These are phyloP conservation scores for Fusarium siculi DNA, from an alignment of 2,329 filamentous ascomycete species.

Conservation along the genomic window DNA sequence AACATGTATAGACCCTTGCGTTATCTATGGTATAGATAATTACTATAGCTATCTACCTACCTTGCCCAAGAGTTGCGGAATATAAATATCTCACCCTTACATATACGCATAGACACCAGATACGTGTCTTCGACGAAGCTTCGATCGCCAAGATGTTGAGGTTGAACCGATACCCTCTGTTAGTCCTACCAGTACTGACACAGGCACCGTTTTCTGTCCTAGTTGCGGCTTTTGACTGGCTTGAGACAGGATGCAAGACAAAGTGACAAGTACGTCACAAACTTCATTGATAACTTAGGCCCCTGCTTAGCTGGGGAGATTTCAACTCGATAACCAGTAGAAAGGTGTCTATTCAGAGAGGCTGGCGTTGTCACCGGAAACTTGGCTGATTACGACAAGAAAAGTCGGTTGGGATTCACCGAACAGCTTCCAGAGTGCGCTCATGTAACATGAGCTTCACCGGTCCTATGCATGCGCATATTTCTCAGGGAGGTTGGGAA, in stretches of 20 bases:
- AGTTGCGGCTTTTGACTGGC: neutral
- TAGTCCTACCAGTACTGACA: neutral
- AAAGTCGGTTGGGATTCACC: neutral
- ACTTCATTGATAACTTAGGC: neutral
- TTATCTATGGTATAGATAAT: neutral
- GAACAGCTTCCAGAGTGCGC: neutral
- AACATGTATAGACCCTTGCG: neutral
- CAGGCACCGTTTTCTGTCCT: neutral
- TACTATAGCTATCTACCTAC: neutral
- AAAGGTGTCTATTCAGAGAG: neutral
- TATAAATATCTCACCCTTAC: neutral
- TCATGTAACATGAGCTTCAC: neutral
- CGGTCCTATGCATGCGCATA: neutral
- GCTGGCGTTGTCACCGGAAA: neutral
- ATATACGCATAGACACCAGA: neutral
- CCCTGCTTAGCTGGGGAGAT: neutral
- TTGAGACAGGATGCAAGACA: neutral
- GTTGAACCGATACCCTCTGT: neutral
- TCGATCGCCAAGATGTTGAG: neutral
- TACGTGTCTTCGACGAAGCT: slow-evolving; percentile 1
- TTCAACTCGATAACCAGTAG: neutral
- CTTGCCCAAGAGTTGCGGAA: neutral
- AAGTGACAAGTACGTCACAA: neutral
- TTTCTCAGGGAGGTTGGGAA: neutral
- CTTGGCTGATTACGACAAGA: neutral